Evolutionary conservation across 2,329 filamentous ascomycete genomes (phyloP), one percentile per base, ranked within the genome.

Genomic region (Tolypocladium paradoxum): DNA sequence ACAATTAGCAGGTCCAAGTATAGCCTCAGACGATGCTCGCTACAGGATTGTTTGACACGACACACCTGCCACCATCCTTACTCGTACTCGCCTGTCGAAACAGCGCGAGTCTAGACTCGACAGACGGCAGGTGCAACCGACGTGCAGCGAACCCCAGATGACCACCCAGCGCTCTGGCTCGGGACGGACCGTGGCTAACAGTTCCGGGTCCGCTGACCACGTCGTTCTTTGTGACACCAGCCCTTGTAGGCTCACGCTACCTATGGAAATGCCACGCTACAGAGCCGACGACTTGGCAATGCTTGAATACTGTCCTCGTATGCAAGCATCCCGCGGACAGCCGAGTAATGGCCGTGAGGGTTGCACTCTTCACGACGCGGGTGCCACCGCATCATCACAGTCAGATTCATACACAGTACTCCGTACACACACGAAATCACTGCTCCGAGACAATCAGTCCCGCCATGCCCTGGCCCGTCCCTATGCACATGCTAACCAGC

Each of bases 401-500:
- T 16, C 27, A 3, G 4, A 11, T n/a, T 31, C 27, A 47, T 33
- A 14, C 20, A 47, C 43, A 31, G 16, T 12, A 46, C n/a, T n/a
- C n/a, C n/a, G n/a, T n/a, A n/a, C n/a, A 47, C 43, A 47, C 27
- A n/a, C 7, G 6, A 6, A 3, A 16, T 47, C 43, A 47, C 43
- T 47, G 43, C 71, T 84, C 82, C 56, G 83, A 84, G 12, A 84
- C 78, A 68, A 84, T 84, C 64, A 85, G 62, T 2, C 80, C 82
- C 20, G 83, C 83, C 82, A 85, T 85, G 38, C 82, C 83, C 74
- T 84, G 82, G 18, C 83, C 83, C 7, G 82, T 85, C 37, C 83
- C 83, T 57, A 85, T 83, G 66, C 83, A 96, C 91, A 96, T 97
- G 67, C 87, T 93, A 22, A 90, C 96, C 64, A 97, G 73, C 57